These are phyloP conservation scores for Candida chilensis DNA, from an alignment of 805 yeast species.

Conservation along the genomic window DNA sequence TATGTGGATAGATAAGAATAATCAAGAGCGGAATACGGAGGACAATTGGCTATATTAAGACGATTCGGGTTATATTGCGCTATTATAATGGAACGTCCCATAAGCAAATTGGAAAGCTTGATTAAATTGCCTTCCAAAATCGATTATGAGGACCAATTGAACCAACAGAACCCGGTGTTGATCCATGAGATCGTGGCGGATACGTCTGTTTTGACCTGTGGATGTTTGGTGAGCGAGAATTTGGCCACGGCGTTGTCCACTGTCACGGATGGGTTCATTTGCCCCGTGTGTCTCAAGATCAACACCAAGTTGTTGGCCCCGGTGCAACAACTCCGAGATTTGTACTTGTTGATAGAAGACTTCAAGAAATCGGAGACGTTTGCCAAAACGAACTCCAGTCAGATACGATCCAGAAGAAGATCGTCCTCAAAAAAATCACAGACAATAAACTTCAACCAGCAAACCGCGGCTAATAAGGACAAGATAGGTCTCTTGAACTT, in stretches of 20 bases:
- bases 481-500: slow-evolving; percentile 18
- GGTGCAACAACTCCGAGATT: background rate
- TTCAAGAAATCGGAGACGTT: too few species aligned
- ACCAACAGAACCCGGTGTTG: too few species aligned
- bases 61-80: too few species aligned
- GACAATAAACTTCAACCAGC: background rate
- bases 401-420: slow-evolving; percentile 1
- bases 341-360: background rate
- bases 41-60: too few species aligned
- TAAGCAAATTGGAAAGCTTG: too few species aligned
- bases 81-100: too few species aligned
- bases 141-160: too few species aligned
- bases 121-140: too few species aligned
- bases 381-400: too few species aligned
- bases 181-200: slow-evolving; percentile 13
- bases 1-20: too few species aligned
- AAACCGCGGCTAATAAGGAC: slow-evolving; percentile 1
- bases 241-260: slow-evolving; percentile 11
- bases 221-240: slow-evolving; percentile 25
- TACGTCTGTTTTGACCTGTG: slow-evolving; percentile 23
- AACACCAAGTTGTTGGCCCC: background rate
- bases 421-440: background rate
- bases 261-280: slow-evolving; percentile 9
- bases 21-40: too few species aligned
- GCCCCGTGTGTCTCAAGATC: slow-evolving; percentile 23